Evolutionary conservation across 768 basidiomycete genomes (phyloP).

Genomic region (Russula compacta): DNA sequence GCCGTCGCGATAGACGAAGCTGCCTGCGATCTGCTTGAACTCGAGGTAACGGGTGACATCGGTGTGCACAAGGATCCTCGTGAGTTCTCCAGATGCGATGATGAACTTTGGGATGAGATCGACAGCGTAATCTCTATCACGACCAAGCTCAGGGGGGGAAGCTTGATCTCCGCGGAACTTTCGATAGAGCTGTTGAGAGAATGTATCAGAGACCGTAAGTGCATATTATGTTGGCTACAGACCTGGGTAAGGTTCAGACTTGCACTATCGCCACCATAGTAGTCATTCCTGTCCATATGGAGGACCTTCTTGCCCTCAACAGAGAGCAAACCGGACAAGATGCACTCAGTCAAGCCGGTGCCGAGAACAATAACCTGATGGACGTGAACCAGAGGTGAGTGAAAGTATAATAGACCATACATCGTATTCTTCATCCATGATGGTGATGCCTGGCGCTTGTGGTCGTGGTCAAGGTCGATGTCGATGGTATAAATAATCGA

Average conservation of each 20-base stretch:
- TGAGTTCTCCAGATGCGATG: conserved; percentile 95
- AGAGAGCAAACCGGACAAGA: conserved; percentile 95
- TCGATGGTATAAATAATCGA: conserved; percentile 13
- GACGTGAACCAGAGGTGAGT: background rate
- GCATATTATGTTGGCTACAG: conserved; percentile 22
- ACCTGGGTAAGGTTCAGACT: conserved; percentile 97
- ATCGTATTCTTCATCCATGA: conserved; percentile 99
- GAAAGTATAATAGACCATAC: conserved; percentile 34
- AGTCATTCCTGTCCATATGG: conserved; percentile 98
- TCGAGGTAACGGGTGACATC: conserved; percentile 98
- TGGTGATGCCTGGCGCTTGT: conserved; percentile 24
- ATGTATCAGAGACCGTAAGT: conserved; percentile 11
- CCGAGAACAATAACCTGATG: conserved; percentile 82
- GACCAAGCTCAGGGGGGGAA: conserved; percentile 78
- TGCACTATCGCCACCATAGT: conserved; percentile 96
- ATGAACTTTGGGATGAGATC: conserved; percentile 99
- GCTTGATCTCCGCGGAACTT: conserved; percentile 79
- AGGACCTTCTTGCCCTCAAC: conserved; percentile 99
- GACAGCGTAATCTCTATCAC: conserved; percentile 96
- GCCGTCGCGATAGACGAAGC: conserved; percentile 95
- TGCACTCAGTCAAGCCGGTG: conserved; percentile 97
- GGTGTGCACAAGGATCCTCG: conserved; percentile 96
- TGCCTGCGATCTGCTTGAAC: conserved; percentile 99
- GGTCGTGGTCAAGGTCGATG: conserved; percentile 19
- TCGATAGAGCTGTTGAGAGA: conserved; percentile 68